phyloP scores from a whole-genome alignment of 2,329 filamentous ascomycete genomes.

The Pseudocercospora cruenta region DNA sequence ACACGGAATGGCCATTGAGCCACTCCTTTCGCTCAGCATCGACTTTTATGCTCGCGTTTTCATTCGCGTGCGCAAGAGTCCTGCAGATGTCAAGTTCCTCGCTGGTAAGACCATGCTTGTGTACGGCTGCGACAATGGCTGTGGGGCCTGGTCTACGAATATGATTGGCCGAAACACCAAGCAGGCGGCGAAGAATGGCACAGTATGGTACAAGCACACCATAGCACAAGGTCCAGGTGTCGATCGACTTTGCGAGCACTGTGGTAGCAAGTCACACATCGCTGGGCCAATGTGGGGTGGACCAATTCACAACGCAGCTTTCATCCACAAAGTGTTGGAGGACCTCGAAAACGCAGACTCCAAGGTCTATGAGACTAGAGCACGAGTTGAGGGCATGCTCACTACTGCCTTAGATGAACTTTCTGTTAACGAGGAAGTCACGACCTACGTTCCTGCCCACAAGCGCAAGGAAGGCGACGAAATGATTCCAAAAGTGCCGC shows the following conservation, averaged over 20 bases:
- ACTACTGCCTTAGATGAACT: conserved; percentile 81
- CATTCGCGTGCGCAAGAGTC: conserved; percentile 76
- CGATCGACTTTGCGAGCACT: conserved; percentile 75
- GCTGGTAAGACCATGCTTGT: conserved; percentile 91
- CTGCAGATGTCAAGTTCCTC: conserved; percentile 84
- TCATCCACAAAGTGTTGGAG: conserved; percentile 77
- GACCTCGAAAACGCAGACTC: conserved; percentile 69
- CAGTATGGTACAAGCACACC: conserved; percentile 73
- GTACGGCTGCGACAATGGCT: conserved; percentile 88
- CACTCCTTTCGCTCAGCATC: conserved; percentile 87
- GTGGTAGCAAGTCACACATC: conserved; percentile 82
- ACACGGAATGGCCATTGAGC: conserved; percentile 87
- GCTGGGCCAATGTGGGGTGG: conserved; percentile 95
- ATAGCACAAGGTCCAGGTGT: conserved; percentile 72
- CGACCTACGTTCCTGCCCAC: conserved; percentile 11
- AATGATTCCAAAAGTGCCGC: conserved; percentile 55
- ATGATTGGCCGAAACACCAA: conserved; percentile 71
- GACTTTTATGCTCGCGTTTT: conserved; percentile 95
- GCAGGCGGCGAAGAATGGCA: conserved; percentile 69
- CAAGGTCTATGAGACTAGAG: conserved; percentile 75
- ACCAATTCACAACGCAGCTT: conserved; percentile 79
- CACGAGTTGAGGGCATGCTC: conserved; percentile 88
- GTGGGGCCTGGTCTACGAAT: conserved; percentile 88
- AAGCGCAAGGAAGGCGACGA: conserved; percentile 18
- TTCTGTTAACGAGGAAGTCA: conserved; percentile 31